These are phyloP conservation scores for Telopea speciosissima DNA, from an alignment of 177 flowering plant genomes.

Conservation along the genomic window DNA sequence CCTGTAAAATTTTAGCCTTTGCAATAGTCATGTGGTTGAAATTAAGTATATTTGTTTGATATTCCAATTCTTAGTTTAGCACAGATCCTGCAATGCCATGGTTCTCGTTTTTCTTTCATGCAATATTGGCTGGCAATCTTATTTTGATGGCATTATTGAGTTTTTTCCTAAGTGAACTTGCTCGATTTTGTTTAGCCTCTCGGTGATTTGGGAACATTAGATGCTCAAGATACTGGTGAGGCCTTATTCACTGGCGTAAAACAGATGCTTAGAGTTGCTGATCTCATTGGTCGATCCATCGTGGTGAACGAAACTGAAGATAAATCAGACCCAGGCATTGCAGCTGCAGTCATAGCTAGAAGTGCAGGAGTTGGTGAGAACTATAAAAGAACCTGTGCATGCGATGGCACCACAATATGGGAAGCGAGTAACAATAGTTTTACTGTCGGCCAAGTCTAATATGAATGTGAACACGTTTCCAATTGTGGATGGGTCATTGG, in stretches of 20 bases:
- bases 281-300: constrained; percentile 80
- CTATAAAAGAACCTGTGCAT: constrained; percentile 66
- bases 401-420: constrained; percentile 96
- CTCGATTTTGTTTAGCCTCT: constrained; percentile 38
- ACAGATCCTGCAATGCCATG: neutral
- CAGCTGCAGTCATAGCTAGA: constrained; percentile 88
- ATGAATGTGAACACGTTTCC: no score
- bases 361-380: constrained; percentile 50
- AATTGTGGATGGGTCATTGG: neutral
- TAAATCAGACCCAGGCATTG: constrained; percentile 63
- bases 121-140: neutral
- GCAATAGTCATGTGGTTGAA: neutral
- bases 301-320: constrained; percentile 66
- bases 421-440: constrained; percentile 57
- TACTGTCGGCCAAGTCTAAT: constrained; percentile 53
- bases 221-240: constrained; percentile 56
- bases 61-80: no score
- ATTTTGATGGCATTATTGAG: neutral
- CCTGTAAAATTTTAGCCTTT: neutral
- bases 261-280: constrained; percentile 51
- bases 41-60: no score
- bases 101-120: neutral
- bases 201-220: constrained; percentile 97
- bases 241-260: constrained; percentile 58
- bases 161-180: constrained; percentile 1